Evolutionary conservation across 148 eudicot genomes (phyloP), one percentile per base, ranked within the genome.

Genomic region (Vaccinium darrowii): DNA sequence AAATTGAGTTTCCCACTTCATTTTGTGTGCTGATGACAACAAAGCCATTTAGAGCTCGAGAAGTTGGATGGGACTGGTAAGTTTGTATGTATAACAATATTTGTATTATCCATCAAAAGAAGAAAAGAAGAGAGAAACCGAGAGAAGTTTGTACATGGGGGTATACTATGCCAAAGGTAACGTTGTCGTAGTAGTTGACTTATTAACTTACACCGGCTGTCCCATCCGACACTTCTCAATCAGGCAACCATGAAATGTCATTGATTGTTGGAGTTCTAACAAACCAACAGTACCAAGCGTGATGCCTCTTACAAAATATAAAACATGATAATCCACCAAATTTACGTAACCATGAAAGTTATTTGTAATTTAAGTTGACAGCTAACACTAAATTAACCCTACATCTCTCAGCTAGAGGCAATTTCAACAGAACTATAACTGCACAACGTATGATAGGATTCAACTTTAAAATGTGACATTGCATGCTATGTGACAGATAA

Each of bases 271-370:
- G 39, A 18, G 15, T 18, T 80, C 50, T 19, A 39, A 80, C 25
- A 63, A 57, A 30, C 43, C 49, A 79, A 76, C 54, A 8, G 49
- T 43, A 30, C 76, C 36, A 3, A 33, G 39, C 57, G 47, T 73
- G 49, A 73, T 73, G 49, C 8, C 49, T 54, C 57, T 54, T 54
- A 54, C 5, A 54, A 54, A 43, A 36, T 74, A 21, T 49, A 19
- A 10, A 49, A 76, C 54, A 76, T 49, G 79, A 23, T 76, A n/a
- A 5, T 76, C 79, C 79, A 76, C 79, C 56, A 76, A 23, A 76
- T 74, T 19, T 11, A 49, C 14, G 30, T 49, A 76, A 25, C 60
- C 81, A 78, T 0, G 58, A 78, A 23, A 51, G 36, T 47, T 23
- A 81, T 63, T 65, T 21, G n/a, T 65, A 8, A 2, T 19, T 62